These are phyloP conservation scores for Podosphaera fusca DNA, from an alignment of 2,329 filamentous ascomycete species.

Conservation along the genomic window DNA sequence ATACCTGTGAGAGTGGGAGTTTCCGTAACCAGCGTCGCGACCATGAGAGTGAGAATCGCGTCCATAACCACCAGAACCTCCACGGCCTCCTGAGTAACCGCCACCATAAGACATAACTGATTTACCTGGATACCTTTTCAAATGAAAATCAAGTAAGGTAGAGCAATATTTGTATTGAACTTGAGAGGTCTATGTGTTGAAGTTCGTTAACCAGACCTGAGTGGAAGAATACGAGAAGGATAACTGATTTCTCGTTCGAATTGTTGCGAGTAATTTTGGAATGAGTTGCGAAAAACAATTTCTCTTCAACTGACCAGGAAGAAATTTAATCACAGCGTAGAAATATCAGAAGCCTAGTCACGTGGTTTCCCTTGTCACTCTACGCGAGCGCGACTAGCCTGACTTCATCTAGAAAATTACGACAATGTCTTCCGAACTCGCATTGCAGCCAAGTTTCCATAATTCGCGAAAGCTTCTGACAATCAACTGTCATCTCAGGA, in stretches of 20 bases:
- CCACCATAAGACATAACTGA: constrained; percentile 43
- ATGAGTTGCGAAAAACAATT: background rate
- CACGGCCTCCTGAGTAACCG: constrained; percentile 21
- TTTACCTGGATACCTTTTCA: background rate
- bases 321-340: background rate
- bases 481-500: no score
- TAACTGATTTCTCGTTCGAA: background rate
- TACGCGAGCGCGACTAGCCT: background rate
- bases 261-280: background rate
- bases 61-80: constrained; percentile 26
- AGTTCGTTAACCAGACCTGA: background rate
- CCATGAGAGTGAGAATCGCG: constrained; percentile 27
- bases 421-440: no score
- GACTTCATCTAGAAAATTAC: no score
- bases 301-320: background rate
- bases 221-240: background rate
- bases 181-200: background rate
- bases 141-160: background rate
- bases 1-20: constrained; percentile 28
- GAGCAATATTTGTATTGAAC: background rate
- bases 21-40: constrained; percentile 20
- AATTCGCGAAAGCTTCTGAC: no score
- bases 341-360: background rate
- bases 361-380: background rate
- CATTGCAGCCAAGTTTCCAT: no score